Conservation (phyloP, 768 basidiomycete species). For the Mycena indigotica region DNA sequence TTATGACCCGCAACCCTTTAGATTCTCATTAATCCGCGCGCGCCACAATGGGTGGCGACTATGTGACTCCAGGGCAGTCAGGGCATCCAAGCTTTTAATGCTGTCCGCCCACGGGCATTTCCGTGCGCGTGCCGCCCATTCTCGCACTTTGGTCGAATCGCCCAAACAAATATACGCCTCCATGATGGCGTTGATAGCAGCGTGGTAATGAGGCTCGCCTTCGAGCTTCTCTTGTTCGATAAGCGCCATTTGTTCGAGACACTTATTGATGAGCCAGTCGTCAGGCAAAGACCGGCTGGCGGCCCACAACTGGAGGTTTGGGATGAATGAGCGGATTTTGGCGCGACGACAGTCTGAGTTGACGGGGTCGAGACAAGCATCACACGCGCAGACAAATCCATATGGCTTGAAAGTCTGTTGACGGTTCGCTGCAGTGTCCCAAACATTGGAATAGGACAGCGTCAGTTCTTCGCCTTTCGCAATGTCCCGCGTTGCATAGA, state of each 20-base stretch:
- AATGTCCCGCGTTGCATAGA: slow-evolving; percentile 33
- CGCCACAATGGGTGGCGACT: background rate
- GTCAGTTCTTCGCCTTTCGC: slow-evolving; percentile 37
- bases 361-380: slow-evolving; percentile 26
- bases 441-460: slow-evolving; percentile 26
- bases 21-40: background rate
- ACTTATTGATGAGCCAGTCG: background rate
- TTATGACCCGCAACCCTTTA: no score
- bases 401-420: slow-evolving; percentile 30
- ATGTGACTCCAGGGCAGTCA: background rate
- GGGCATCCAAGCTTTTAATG: background rate
- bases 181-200: background rate
- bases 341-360: slow-evolving; percentile 1
- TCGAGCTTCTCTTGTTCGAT: background rate
- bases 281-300: background rate
- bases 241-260: background rate
- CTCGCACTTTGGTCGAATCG: background rate
- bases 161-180: background rate
- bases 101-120: background rate
- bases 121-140: background rate
- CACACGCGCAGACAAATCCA: slow-evolving; percentile 35
- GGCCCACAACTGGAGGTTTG: background rate
- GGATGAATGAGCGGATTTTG: background rate
- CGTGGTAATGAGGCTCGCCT: background rate
- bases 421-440: slow-evolving; percentile 25